These are phyloP conservation scores for Saxophila tyrrhenica DNA, from an alignment of 495 filamentous ascomycete species.

Conservation along the genomic window DNA sequence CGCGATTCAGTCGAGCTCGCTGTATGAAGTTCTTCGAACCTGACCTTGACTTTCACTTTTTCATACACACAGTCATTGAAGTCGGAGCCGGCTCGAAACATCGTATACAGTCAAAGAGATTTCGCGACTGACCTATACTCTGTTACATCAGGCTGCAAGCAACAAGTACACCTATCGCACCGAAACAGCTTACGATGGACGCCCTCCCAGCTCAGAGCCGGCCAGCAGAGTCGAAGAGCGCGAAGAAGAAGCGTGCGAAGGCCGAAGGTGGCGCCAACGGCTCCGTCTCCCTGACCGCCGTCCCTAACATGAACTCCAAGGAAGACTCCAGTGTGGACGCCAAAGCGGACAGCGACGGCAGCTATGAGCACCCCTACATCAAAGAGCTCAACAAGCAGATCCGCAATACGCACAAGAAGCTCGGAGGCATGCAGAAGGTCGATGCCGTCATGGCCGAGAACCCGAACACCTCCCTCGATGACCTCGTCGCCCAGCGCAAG, in stretches of 20 bases:
- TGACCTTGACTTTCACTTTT: too few relatives aligned
- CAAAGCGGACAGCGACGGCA: slow-evolving; percentile 41
- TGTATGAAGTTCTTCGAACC: too few relatives aligned
- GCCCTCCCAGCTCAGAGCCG: slow-evolving; percentile 21
- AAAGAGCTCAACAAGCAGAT: slow-evolving; percentile 84
- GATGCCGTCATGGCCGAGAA: slow-evolving; percentile 69
- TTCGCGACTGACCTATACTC: too few relatives aligned
- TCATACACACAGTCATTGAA: too few relatives aligned
- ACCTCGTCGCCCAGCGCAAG: slow-evolving; percentile 68
- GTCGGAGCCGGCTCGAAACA: too few relatives aligned
- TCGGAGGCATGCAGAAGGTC: slow-evolving; percentile 71
- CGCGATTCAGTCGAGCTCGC: too few relatives aligned
- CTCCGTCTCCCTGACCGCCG: slow-evolving; percentile 13
- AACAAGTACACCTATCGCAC: too few relatives aligned
- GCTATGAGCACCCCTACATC: slow-evolving; percentile 60
- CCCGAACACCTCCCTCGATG: slow-evolving; percentile 62
- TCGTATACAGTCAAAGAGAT: too few relatives aligned
- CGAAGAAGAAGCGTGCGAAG: slow-evolving; percentile 35
- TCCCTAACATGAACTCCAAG: slow-evolving; percentile 14
- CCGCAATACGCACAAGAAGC: slow-evolving; percentile 77
- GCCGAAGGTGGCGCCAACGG: slow-evolving; percentile 20
- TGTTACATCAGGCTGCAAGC: too few relatives aligned
- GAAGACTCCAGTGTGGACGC: slow-evolving; percentile 19
- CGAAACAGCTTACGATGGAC: too few relatives aligned
- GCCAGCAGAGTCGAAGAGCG: slow-evolving; percentile 24